These are phyloP conservation scores for Medicago truncatula DNA, from an alignment of 306 rosid genomes.

Conservation along the genomic window DNA sequence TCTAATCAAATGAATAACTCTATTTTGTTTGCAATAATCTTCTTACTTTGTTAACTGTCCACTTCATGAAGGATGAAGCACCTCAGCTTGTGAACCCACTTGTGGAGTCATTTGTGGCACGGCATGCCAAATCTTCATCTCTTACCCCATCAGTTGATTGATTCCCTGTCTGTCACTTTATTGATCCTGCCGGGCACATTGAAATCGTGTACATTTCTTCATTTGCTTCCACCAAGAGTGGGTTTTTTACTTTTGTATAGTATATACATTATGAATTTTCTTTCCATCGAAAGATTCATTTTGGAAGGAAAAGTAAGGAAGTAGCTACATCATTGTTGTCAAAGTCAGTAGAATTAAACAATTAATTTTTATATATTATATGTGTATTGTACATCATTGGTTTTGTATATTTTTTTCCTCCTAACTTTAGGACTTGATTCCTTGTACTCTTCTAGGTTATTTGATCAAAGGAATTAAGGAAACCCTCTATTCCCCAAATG, in stretches of 20 bases:
- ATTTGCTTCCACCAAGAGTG: constrained; percentile 7
- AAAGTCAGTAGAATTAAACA: background rate
- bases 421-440: too few relatives aligned
- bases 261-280: background rate
- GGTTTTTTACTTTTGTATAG: constrained; percentile 33
- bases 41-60: constrained; percentile 31
- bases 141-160: constrained; percentile 41
- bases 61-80: constrained; percentile 83
- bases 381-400: background rate
- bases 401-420: too few relatives aligned
- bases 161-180: constrained; percentile 34
- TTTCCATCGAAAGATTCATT: background rate
- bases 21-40: constrained; percentile 18
- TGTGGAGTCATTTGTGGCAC: constrained; percentile 88
- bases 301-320: background rate
- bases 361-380: background rate
- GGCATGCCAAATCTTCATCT: constrained; percentile 68
- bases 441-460: too few relatives aligned
- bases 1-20: constrained; percentile 3
- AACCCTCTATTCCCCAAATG: too few relatives aligned
- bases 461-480: too few relatives aligned
- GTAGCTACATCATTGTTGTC: background rate
- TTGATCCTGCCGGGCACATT: constrained; percentile 41
- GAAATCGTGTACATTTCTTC: constrained; percentile 33
- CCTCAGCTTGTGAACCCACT: constrained; percentile 91